phyloP scores from a whole-genome alignment of 2,329 filamentous ascomycete species.

The Sphaceloma murrayae region DNA sequence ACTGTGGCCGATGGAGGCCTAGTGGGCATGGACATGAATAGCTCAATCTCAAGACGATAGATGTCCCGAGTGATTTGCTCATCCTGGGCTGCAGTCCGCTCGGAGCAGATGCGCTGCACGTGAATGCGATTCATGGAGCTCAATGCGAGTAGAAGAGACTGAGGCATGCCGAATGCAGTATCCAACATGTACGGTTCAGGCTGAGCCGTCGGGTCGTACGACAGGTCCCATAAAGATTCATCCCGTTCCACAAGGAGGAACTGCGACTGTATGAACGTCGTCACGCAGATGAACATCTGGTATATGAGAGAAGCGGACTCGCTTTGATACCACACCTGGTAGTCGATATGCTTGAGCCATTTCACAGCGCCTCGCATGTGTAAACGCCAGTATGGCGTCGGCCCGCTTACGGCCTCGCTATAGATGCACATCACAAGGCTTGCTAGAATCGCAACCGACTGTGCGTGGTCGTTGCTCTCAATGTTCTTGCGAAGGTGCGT shows the following conservation, averaged over 20 bases:
- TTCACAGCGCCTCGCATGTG: not conserved
- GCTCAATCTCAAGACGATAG: not conserved
- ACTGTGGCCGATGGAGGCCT: not conserved
- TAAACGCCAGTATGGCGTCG: not conserved
- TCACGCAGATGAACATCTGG: not conserved
- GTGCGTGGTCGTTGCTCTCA: not conserved
- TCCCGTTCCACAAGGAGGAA: not conserved
- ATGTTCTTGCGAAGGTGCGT: not conserved
- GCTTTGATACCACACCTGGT: not conserved
- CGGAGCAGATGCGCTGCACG: not conserved
- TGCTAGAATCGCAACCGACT: not conserved
- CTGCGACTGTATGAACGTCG: not conserved
- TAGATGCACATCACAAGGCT: not conserved
- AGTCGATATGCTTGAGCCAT: not conserved
- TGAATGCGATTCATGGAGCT: not conserved
- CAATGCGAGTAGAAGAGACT: not conserved
- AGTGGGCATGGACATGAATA: not conserved
- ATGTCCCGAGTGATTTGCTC: not conserved
- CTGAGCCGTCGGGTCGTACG: not conserved
- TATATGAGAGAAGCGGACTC: not conserved
- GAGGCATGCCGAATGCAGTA: not conserved
- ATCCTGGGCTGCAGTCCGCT: not conserved
- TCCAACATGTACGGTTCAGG: not conserved
- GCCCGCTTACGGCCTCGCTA: not conserved
- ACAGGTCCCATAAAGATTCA: not conserved